These are phyloP conservation scores for Ceratocystis huliohia DNA, from an alignment of 2,329 filamentous ascomycete species.

Conservation along the genomic window DNA sequence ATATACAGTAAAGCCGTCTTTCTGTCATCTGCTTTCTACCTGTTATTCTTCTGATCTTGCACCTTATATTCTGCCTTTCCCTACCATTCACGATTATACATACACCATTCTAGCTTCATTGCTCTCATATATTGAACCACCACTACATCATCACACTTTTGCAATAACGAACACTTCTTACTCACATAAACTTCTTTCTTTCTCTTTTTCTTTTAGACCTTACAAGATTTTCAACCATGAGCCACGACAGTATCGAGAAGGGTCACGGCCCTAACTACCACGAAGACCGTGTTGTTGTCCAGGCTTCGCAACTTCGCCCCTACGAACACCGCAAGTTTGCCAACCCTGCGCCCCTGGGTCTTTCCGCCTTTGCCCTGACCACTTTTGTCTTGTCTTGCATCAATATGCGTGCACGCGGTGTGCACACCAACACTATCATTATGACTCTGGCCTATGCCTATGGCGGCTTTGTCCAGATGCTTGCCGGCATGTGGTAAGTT, in stretches of 20 bases:
- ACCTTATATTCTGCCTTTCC: not conserved
- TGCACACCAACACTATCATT: conserved; percentile 51
- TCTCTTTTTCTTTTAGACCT: conserved; percentile 16
- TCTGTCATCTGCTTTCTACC: not conserved
- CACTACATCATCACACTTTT: not conserved
- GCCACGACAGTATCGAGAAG: conserved; percentile 20
- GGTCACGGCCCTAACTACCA: conserved; percentile 18
- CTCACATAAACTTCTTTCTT: conserved; percentile 10
- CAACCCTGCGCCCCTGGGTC: conserved; percentile 67
- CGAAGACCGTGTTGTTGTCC: conserved; percentile 31
- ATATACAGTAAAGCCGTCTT: not conserved
- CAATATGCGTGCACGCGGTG: conserved; percentile 53
- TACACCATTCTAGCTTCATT: conserved; percentile 9
- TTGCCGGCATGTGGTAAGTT: conserved; percentile 74
- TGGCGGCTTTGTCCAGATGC: conserved; percentile 64
- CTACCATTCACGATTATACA: not conserved
- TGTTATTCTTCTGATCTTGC: conserved; percentile 2
- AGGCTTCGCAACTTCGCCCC: conserved; percentile 54
- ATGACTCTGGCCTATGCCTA: conserved; percentile 60
- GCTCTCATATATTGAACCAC: not conserved
- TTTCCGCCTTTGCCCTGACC: conserved; percentile 68
- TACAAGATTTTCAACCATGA: conserved; percentile 20
- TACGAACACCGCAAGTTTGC: conserved; percentile 58
- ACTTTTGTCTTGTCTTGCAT: conserved; percentile 67
- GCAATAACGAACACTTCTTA: conserved; percentile 7